These are phyloP conservation scores for Boletus subcaerulescens DNA, from an alignment of 768 basidiomycete species.

Conservation along the genomic window DNA sequence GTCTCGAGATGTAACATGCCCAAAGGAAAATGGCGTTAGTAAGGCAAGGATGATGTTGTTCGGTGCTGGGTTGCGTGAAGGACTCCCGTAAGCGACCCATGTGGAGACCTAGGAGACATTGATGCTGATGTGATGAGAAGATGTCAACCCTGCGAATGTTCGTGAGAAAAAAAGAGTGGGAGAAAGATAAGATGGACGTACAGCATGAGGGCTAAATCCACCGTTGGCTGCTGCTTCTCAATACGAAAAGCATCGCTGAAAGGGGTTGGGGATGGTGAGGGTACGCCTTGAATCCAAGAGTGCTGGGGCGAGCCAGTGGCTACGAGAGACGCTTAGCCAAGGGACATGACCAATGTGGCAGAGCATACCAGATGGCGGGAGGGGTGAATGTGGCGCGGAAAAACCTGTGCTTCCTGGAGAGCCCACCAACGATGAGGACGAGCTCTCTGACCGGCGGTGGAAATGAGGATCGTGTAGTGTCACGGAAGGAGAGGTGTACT, in stretches of 20 bases:
- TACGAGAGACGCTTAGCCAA: constrained; percentile 17
- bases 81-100: constrained; percentile 64
- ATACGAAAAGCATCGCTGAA: constrained; percentile 50
- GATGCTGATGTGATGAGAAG: constrained; percentile 71
- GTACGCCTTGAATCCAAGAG: constrained; percentile 48
- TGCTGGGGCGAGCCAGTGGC: constrained; percentile 50
- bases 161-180: constrained; percentile 4
- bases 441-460: constrained; percentile 41
- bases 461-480: constrained; percentile 67
- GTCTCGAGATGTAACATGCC: constrained; percentile 77
- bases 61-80: constrained; percentile 47
- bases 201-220: constrained; percentile 68
- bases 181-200: constrained; percentile 33
- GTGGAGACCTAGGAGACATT: constrained; percentile 70
- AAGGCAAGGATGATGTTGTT: constrained; percentile 72
- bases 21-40: constrained; percentile 82
- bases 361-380: constrained; percentile 49
- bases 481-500: constrained; percentile 65
- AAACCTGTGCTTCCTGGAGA: constrained; percentile 53
- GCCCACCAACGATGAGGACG: constrained; percentile 48
- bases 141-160: constrained; percentile 57
- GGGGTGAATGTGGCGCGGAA: constrained; percentile 57
- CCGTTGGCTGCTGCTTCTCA: constrained; percentile 42
- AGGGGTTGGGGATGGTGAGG: constrained; percentile 53
- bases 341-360: not conserved